Evolutionary conservation across 176 grass and related monocot species (phyloP).

Genomic region (Hordeum vulgare): DNA sequence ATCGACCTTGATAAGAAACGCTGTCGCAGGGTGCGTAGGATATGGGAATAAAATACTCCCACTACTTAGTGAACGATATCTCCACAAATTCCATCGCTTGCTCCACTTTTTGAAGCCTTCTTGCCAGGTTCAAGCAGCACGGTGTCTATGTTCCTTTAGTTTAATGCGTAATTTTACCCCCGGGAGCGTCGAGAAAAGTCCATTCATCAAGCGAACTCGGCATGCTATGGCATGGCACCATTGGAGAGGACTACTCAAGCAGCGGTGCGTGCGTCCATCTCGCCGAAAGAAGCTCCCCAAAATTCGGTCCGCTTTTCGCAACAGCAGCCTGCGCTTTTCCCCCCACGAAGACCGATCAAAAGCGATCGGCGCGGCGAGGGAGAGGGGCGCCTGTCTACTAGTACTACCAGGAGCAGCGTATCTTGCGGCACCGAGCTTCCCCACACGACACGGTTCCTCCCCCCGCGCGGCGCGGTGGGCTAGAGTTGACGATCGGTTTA

Average conservation of each 20-base stretch:
- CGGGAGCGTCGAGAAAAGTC: neutral
- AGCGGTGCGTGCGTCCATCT: neutral
- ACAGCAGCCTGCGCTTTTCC: neutral
- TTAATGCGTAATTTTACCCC: neutral
- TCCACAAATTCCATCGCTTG: neutral
- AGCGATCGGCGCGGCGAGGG: neutral
- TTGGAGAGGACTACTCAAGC: neutral
- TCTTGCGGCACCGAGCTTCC: slow-evolving; percentile 25
- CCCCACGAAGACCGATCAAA: neutral
- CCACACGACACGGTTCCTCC: slow-evolving; percentile 21
- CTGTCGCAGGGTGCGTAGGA: neutral
- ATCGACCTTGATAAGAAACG: neutral
- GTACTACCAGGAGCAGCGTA: no score
- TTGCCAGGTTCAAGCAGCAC: neutral
- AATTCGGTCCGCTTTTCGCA: neutral
- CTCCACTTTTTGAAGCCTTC: neutral
- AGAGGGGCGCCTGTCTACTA: neutral
- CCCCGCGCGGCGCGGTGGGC: neutral
- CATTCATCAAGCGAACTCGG: no score
- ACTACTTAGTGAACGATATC: neutral
- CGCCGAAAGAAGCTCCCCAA: neutral
- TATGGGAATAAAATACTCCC: neutral
- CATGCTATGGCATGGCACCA: neutral
- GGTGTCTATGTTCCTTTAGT: neutral
- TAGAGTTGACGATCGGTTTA: slow-evolving; percentile 28